Percentiles rank a stretch among this genome's conserved stretches.
Conservation (phyloP, 192 early-diverging fungal species). For the Phycomyces blakesleeanus region DNA sequence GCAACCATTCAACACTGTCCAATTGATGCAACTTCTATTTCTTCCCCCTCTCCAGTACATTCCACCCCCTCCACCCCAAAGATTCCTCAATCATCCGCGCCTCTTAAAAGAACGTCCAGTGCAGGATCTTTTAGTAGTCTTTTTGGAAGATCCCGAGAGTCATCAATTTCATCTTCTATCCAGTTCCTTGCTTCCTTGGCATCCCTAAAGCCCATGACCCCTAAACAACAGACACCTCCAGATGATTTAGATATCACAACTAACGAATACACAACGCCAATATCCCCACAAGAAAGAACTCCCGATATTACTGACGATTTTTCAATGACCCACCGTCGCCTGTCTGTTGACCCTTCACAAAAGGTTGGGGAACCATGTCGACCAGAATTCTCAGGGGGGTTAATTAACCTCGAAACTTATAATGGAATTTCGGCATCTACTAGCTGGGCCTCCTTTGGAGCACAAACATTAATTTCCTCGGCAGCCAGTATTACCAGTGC, state of each 20-base stretch:
- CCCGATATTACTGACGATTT: background rate
- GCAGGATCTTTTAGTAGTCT: background rate
- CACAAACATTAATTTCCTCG: background rate
- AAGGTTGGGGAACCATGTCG: background rate
- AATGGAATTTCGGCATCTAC: background rate
- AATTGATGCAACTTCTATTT: background rate
- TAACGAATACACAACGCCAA: too few species aligned
- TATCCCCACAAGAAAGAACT: too few species aligned
- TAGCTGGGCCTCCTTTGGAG: conserved; percentile 7
- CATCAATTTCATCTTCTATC: background rate
- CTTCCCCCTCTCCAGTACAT: background rate
- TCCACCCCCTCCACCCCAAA: conserved; percentile 7
- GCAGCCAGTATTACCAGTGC: conserved; percentile 16
- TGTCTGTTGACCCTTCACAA: background rate
- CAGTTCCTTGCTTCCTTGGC: background rate
- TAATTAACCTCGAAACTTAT: conserved; percentile 13
- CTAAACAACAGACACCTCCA: background rate
- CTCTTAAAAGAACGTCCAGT: background rate
- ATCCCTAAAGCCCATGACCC: background rate
- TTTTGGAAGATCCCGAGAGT: background rate
- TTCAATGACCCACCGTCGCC: background rate
- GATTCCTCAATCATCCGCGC: background rate
- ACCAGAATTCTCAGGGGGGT: conserved; percentile 16
- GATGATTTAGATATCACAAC: too few species aligned
- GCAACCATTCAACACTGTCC: background rate